Percentiles rank a stretch among this genome's conserved stretches.
phyloP scores from a whole-genome alignment of 345 rosid species.

The Euphorbia pulcherrima region DNA sequence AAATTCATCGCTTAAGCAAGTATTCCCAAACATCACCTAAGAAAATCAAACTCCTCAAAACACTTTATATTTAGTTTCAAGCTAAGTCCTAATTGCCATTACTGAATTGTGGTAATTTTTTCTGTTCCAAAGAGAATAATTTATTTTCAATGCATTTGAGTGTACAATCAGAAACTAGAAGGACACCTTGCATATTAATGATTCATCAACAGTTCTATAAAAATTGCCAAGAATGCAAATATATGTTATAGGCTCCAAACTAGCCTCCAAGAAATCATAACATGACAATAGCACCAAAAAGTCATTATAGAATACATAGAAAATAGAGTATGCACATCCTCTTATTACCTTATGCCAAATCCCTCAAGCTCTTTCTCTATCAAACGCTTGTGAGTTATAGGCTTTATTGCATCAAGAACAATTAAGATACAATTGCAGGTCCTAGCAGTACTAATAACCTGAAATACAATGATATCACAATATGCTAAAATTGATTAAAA shows the following conservation, averaged over 20 bases:
- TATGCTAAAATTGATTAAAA: not conserved
- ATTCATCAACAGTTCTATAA: not conserved
- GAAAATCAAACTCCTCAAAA: not conserved
- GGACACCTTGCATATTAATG: not conserved
- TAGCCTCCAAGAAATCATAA: conserved; percentile 5
- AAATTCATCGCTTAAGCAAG: not conserved
- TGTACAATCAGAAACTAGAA: not conserved
- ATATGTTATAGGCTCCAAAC: too few species aligned
- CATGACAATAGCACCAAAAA: not conserved
- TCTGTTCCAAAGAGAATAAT: not conserved
- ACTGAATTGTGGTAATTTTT: not conserved
- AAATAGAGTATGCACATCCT: too few species aligned
- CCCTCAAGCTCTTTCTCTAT: conserved; percentile 99
- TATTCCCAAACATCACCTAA: not conserved
- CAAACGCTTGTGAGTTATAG: conserved; percentile 95
- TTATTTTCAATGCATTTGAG: not conserved
- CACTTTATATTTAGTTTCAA: not conserved
- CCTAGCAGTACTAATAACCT: conserved; percentile 98
- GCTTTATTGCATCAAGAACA: conserved; percentile 97
- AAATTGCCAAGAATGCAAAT: not conserved
- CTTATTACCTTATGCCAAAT: conserved; percentile 83
- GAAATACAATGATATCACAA: conserved; percentile 19
- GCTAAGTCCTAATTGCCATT: conserved; percentile 1
- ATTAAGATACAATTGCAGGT: conserved; percentile 91
- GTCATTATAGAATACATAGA: not conserved